Base-by-base conservation (phyloP, 176 grass and related monocot genomes). In the Cenchrus fungigraminus region DNA sequence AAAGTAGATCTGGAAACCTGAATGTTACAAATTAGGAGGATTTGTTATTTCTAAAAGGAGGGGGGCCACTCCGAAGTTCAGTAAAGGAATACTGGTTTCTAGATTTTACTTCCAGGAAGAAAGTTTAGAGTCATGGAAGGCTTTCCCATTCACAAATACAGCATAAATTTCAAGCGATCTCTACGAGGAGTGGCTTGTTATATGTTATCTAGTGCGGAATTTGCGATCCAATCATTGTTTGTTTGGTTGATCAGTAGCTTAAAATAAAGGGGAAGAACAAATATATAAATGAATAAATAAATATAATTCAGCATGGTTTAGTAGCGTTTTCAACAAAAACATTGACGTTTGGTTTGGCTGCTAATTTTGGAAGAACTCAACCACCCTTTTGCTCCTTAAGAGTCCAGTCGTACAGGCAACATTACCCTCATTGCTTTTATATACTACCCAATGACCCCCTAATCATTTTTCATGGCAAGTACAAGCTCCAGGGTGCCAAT, bases 341-440 rank as follows among this genome's bases (percentile, higher is more conserved):
- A 54, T 37, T 78, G 31, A 32, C 63, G 20, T 43, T 12, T n/a
- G 64, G 80, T 47, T 34, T 17, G 49, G 45, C 6, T 28, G 6
- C 68, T 69, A 80, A 52, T 68, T 84, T 79, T 84, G 61, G 82
- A 37, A 80, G 40, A 80, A 14, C 60, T 51, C 34, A 84, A 89
- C 76, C 10, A 51, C 50, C 42, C 81, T 89, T 84, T 89, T 56
- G 37, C 40, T 74, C 57, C 50, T 59, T 11, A 29, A 29, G 34
- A 31, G 64, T 84, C 85, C 60, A 74, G 8, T 8, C 43, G 17
- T 65, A 8, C 8, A 88, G 11, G 74, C 16, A 83, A 66, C 52
- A 20, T 66, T 43, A 25, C 62, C 52, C 52, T 66, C 17, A 40
- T 73, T 58, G 19, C 61, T 80, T 75, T 15, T 69, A 82, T 87